Evolutionary conservation across 805 yeast species (phyloP), one percentile per base, ranked within the genome.

Genomic region (Cyberlindnera maclurae): DNA sequence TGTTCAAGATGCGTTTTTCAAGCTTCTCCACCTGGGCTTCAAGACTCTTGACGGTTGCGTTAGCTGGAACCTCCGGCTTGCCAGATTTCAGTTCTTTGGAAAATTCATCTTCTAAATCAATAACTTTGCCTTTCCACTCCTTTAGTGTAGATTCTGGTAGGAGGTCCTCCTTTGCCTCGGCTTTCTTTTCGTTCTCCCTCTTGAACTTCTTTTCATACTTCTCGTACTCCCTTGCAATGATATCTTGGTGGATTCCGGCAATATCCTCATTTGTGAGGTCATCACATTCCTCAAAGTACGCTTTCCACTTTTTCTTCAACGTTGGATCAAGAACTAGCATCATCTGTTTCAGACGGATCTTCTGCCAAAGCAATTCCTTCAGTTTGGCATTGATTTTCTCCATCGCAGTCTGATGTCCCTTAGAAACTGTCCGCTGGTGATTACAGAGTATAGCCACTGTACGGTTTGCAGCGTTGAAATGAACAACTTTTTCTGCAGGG

Each of bases 391-490:
- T 75, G 33, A 87, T 87, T 57, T 82, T 86, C 47, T 77, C 84
- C 43, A 90, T 86, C 5, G 88, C 70, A 17, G 75, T 74, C 34
- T 83, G 94, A 55, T 90, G 97, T 4, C 77, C 76, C 57, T 89
- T 90, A 36, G 88, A 75, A 9, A 89, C 88, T 15, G 95, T 77
- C 62, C 96, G 79, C 70, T 89, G 97, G 73, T 89, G 97, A 70
- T 89, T 89, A 82, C 97, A 89, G 52, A 89, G 67, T 44, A 89
- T 87, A 5, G 97, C 97, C 42, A 89, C 97, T 3, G 90, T 82
- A 61, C 97, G 76, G 59, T 89, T 89, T 1, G 97, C 97, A 15
- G 96, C 96, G 62, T 90, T 89, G 62, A 82, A 89, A 44, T 75
- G 79, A 40, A 89, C 79, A 37, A 89, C 79, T 52, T 87, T 90